Evolutionary conservation across 2,329 filamentous ascomycete species (phyloP), one percentile per base, ranked within the genome.

Genomic region (Endocalyx cinctus): DNA sequence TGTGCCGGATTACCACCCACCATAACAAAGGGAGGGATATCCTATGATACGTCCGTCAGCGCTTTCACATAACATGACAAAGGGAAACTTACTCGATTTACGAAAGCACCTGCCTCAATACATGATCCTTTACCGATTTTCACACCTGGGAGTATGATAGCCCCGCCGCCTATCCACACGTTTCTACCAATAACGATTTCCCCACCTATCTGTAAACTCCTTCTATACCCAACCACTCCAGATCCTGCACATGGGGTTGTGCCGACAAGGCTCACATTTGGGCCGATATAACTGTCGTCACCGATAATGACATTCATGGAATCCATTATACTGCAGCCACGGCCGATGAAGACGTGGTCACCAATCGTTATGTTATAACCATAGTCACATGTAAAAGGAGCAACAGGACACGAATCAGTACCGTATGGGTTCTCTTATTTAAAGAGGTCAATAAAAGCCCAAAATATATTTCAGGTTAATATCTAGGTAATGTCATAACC

Each of bases 341-440:
- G 76, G 13, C 84, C 86, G 46, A 98, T 84, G 35, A 82, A 76
- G 4, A 94, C 87, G 43, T 92, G 82, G 47, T 89, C 82, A 10
- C 86, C 89, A 45, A 98, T 84, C 29, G 76, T 75, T 49, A 97
- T 84, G 58, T 98, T 97, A 64, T 95, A 97, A 1, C 92, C 92
- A 52, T 96, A 96, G 52, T 96, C 88, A 57, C 90, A 96, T 29
- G 74, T 81, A 58, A 98, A 97, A 0, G 90, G 90, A 3, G 85
- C 79, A n/a, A n/a, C n/a, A n/a, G n/a, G n/a, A n/a, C n/a, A n/a
- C n/a, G n/a, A n/a, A n/a, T n/a, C n/a, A n/a, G n/a, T n/a, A n/a
- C n/a, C n/a, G n/a, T n/a, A n/a, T n/a, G n/a, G n/a, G n/a, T n/a
- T n/a, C n/a, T n/a, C n/a, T n/a, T n/a, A n/a, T n/a, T n/a, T n/a